Evolutionary conservation across 768 basidiomycete species (phyloP).

Genomic region (Pleurotus tuoliensis): DNA sequence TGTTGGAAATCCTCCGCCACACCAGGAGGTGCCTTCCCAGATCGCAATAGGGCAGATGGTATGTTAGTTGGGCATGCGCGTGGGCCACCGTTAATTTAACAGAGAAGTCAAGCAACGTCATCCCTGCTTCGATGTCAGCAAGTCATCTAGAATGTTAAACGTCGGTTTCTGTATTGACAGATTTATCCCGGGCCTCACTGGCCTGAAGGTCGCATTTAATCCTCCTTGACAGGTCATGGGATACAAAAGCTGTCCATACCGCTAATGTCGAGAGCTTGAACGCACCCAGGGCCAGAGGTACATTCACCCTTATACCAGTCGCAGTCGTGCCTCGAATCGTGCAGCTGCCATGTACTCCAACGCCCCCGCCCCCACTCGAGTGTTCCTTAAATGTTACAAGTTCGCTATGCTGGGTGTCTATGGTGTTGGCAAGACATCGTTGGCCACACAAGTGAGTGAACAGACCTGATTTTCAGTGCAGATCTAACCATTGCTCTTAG

Average conservation of each 20-base stretch:
- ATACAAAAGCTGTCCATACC: neutral
- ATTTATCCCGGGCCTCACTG: slow-evolving; percentile 5
- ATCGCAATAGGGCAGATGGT: neutral
- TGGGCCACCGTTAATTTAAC: neutral
- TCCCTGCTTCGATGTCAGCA: slow-evolving; percentile 7
- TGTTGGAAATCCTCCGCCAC: slow-evolving; percentile 1
- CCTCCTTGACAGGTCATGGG: slow-evolving; percentile 7
- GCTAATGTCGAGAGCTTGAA: slow-evolving; percentile 2
- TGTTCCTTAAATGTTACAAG: slow-evolving; percentile 15
- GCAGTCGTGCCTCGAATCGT: neutral
- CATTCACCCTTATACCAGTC: neutral
- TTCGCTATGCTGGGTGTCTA: slow-evolving; percentile 23
- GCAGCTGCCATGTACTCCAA: neutral
- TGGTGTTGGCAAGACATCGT: slow-evolving; percentile 26
- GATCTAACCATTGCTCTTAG: neutral
- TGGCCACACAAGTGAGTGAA: slow-evolving; percentile 20
- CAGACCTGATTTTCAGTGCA: neutral
- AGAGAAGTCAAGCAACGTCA: neutral
- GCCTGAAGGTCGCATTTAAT: slow-evolving; percentile 5
- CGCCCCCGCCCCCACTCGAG: neutral
- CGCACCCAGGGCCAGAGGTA: neutral
- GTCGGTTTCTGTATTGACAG: slow-evolving; percentile 9
- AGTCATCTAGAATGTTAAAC: slow-evolving; percentile 8
- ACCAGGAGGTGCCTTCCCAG: neutral
- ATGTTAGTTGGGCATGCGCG: neutral